Evolutionary conservation across 148 eudicot genomes (phyloP), one percentile per base, ranked within the genome.

Genomic region (Rhododendron simsii): DNA sequence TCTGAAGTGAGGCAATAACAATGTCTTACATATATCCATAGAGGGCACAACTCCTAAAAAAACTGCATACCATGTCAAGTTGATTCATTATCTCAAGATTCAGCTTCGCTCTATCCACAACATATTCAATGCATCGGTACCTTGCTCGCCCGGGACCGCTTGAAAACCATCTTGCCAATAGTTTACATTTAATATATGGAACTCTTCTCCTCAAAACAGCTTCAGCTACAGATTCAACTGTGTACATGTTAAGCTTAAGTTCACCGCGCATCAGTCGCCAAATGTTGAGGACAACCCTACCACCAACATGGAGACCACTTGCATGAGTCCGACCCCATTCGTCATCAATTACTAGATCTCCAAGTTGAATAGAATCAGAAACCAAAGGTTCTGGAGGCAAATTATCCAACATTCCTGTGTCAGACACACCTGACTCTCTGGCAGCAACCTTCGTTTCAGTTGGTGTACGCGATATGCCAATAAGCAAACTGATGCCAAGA

Each of bases 301-400:
- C 98, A 88, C 92, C 92, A 78, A 95, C 98, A 91, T 93, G 98
- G 82, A 97, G 74, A 85, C 99, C 99, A 83, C 99, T 97, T 30
- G 95, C 98, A 92, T 97, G 99, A 84, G 98, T 97, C 87, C 99
- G 90, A 20, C 99, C 99, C 99, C 99, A 97, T 85, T 97, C 99
- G 65, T 97, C 99, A 87, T 95, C 96, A 86, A 95, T 94, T 86
- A 97, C 79, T 71, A 91, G 69, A 82, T 90, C 89, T 85, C 92
- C 95, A 84, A 75, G 85, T 67, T 87, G 80, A 85, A 83, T 82
- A 75, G 93, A 77, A 76, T 93, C 96, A 90, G 94, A 81, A 63
- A 76, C 82, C 88, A 90, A 55, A 71, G 93, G 88, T 67, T 91
- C 94, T 76, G 91, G 86, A 82, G 86, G 82, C 76, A 87, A 88